phyloP scores from a whole-genome alignment of 2,329 filamentous ascomycete genomes.

The Aspergillus awamori region DNA sequence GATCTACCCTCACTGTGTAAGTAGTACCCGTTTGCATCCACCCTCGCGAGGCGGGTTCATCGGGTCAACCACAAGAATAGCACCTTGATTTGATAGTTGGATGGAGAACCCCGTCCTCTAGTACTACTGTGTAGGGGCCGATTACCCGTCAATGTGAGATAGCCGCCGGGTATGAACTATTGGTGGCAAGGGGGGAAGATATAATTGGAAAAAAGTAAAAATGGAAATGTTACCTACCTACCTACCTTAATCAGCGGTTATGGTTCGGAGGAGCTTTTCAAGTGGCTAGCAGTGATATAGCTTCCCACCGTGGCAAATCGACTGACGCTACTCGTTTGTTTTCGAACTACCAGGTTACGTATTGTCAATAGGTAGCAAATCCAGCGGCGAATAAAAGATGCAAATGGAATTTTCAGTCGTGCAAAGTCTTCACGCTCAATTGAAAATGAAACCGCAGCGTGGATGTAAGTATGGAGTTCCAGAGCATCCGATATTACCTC shows the following conservation, averaged over 20 bases:
- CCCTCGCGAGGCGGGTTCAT: background rate
- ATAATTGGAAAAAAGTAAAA: conserved; percentile 6
- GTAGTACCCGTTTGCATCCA: background rate
- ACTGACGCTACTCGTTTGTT: background rate
- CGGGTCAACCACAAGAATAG: too few relatives aligned
- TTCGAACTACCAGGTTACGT: background rate
- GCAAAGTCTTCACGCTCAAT: background rate
- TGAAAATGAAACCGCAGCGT: background rate
- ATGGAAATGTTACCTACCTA: conserved; percentile 3
- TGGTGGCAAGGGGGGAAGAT: conserved; percentile 5
- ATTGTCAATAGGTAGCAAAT: background rate
- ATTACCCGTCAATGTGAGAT: conserved; percentile 2
- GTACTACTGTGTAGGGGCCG: background rate
- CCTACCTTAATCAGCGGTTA: conserved; percentile 6
- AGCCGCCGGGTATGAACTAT: background rate
- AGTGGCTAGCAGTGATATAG: background rate
- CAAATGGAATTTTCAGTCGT: background rate
- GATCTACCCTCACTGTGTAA: background rate
- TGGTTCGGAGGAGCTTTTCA: background rate
- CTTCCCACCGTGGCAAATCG: background rate
- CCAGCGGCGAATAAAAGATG: background rate
- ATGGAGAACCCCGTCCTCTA: background rate
- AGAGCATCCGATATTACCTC: background rate
- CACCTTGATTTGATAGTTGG: too few relatives aligned
- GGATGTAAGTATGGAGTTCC: background rate